These are phyloP conservation scores for Suillus cothurnatus DNA, from an alignment of 768 basidiomycete species.

Conservation along the genomic window DNA sequence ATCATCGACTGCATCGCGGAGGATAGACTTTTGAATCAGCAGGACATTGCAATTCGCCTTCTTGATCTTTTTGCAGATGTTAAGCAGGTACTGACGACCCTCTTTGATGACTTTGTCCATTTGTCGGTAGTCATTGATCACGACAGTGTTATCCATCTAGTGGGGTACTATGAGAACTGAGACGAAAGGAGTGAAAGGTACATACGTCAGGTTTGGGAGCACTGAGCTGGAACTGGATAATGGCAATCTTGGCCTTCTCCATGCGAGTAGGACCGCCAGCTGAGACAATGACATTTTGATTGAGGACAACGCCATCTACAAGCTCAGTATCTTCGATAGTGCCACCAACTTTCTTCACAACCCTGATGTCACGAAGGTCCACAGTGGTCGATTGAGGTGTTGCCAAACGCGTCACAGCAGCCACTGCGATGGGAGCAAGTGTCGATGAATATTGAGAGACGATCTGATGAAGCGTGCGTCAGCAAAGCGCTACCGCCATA, in stretches of 20 bases:
- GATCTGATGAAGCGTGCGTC: constrained; percentile 62
- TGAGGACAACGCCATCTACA: constrained; percentile 94
- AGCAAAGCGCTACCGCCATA: constrained; percentile 1
- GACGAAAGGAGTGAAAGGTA: constrained; percentile 8
- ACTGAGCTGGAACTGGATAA: constrained; percentile 97
- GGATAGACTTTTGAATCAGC: constrained; percentile 98
- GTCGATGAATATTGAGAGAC: constrained; percentile 99
- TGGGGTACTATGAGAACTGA: constrained; percentile 4
- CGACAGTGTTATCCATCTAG: constrained; percentile 99
- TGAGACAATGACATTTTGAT: constrained; percentile 89
- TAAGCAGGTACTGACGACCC: constrained; percentile 95
- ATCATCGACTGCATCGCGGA: constrained; percentile 98
- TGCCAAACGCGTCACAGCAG: constrained; percentile 89
- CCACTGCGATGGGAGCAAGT: constrained; percentile 98
- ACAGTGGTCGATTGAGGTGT: constrained; percentile 91
- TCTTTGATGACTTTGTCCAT: constrained; percentile 99
- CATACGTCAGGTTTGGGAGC: constrained; percentile 97
- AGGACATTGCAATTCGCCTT: constrained; percentile 99
- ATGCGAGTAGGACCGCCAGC: constrained; percentile 94
- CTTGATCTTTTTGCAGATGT: constrained; percentile 99
- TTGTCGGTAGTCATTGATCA: constrained; percentile 98
- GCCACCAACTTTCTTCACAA: constrained; percentile 98
- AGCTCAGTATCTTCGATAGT: constrained; percentile 99
- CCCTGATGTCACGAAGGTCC: constrained; percentile 92
- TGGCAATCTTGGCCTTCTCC: constrained; percentile 98